A percentile compares a stretch with the other conserved stretches of the same genome.
Evolutionary conservation across 116 monocot genomes (phyloP).

Genomic region (Iris pallida): DNA sequence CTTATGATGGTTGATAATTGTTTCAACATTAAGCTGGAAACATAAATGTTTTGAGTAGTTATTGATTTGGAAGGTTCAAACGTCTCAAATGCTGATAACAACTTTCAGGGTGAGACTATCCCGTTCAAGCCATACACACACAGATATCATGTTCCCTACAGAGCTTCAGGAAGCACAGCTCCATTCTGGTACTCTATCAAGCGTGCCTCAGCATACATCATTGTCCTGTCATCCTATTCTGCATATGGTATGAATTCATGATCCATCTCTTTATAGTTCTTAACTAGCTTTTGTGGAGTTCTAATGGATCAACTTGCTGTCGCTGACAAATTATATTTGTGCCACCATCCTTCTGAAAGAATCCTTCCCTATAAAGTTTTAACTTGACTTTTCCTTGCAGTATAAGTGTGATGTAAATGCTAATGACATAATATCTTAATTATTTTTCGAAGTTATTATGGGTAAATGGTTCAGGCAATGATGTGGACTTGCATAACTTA

Average conservation of each 20-base stretch:
- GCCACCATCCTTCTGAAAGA: too few species aligned
- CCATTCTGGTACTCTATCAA: conserved; percentile 55
- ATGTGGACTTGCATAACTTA: too few species aligned
- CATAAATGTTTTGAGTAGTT: background rate
- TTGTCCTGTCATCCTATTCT: conserved; percentile 41
- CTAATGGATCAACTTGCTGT: too few species aligned
- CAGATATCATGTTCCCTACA: conserved; percentile 37
- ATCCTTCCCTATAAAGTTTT: too few species aligned
- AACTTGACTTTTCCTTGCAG: too few species aligned
- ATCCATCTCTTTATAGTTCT: background rate
- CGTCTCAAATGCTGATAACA: background rate
- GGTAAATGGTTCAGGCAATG: too few species aligned
- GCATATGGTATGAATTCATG: conserved; percentile 31
- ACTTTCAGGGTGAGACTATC: conserved; percentile 33
- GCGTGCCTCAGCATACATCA: conserved; percentile 44
- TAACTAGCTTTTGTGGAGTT: too few species aligned
- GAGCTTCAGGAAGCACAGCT: conserved; percentile 40
- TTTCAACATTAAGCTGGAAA: background rate
- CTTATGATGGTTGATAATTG: background rate
- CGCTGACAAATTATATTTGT: too few species aligned
- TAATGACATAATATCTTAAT: too few species aligned
- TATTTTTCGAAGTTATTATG: too few species aligned
- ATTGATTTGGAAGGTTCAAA: background rate
- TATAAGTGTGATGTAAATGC: too few species aligned
- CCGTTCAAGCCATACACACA: conserved; percentile 43